Evolutionary conservation across 768 basidiomycete genomes (phyloP), one percentile per base, ranked within the genome.

Genomic region (Boletus rubescentipes): DNA sequence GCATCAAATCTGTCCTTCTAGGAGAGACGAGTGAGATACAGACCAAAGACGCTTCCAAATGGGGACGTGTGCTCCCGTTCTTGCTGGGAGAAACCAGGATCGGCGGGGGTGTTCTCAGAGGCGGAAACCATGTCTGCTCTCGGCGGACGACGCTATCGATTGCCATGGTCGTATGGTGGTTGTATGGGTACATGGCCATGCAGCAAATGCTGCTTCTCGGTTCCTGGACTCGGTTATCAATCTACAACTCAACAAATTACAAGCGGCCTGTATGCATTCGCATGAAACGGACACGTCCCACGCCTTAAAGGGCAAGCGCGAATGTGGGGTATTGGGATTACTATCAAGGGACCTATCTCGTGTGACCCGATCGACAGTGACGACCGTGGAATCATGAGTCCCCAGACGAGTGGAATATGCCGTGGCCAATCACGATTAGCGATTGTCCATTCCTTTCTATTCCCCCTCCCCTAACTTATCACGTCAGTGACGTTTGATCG

Each of bases 291-390:
- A 37, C 11, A 23, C 32, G 21, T 36, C 26, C 16, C 44, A 37
- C 37, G 43, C 14, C 18, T 26, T 12, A 5, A 46, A 46, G 15
- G 12, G 4, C 20, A 20, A 40, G 36, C 18, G 37, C 30, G 43
- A 34, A 20, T 52, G 59, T 36, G 59, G 60, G 50, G 54, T 35
- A 34, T 37, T 20, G 50, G 54, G 30, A 34, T 37, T 20, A 9
- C 26, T 9, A 38, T 29, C 23, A 50, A 38, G 29, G 18, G 11
- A 26, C 21, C 14, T 2, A 38, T 29, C 37, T 26, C 2, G 41
- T n/a, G 41, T 8, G 20, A 39, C 37, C 47, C 58, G 51, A 59
- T 54, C 58, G 46, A 54, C 45, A 11, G 29, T 30, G 52, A 41
- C 32, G 44, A 55, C 40, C 45, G 35, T 30, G 39, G 44, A 35